Base-by-base conservation (phyloP, 495 filamentous ascomycete genomes). In the Penicillium maclennaniae region DNA sequence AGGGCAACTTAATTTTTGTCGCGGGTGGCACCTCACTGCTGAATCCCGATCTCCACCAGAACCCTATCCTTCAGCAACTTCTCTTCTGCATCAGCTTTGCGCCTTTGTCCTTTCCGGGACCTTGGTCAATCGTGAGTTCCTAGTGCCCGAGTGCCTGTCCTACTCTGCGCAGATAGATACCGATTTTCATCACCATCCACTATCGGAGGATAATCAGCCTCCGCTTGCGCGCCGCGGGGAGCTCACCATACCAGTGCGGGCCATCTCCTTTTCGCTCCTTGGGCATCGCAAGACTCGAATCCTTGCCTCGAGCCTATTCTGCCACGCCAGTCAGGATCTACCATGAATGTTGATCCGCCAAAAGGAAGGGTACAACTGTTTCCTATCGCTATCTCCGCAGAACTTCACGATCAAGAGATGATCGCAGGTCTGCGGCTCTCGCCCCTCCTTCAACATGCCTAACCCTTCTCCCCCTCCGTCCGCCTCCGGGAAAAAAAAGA, bases 401-500 rank as follows among this genome's bases (percentile, higher is more conserved):
- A 59, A 57, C 49, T 47, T 56, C 56, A 49, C 54, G 60, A 39
- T 45, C 62, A 61, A 72, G 72, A 70, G 56, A 72, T 75, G 70
- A 63, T 69, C 66, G 64, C 62, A 62, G 54, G 41, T 53, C 51
- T 61, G 66, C 57, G 61, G 53, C 50, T 47, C 59, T 64, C 55
- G 43, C 47, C 61, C 50, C 55, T 59, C 54, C 48, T 57, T 57
- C 56, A 64, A 43, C 48, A 76, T 76, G 72, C 70, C 71, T 60
- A 72, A 74, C 54, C 54, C 62, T 42, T 54, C 67, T 40, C 69
- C 69, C 16, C 70, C 66, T 39, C 58, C 52, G 21, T 70, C 72
- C 53, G 69, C 71, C 49, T 58, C 60, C 60, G 43, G 69, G 72
- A 45, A 72, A 66, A 60, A 77, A 77, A 62, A 68, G 73, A 65